Conservation (phyloP, 176 grass and related monocot genomes). For the Oryza nivara region DNA sequence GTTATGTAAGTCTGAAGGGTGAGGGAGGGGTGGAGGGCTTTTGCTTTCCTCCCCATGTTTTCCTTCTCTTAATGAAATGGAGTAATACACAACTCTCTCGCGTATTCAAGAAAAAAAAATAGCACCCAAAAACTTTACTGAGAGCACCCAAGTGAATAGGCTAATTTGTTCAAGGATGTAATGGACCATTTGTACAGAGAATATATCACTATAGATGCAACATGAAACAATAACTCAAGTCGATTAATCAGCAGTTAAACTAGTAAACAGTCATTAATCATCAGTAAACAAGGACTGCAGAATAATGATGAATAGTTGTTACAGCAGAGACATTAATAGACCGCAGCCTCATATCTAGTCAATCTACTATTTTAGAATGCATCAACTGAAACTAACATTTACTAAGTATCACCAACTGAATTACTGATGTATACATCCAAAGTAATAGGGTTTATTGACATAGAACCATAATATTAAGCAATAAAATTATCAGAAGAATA, state of each 20-base stretch:
- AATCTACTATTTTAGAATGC: slow-evolving; percentile 27
- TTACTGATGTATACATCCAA: slow-evolving; percentile 15
- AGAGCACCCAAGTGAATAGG: slow-evolving; percentile 10
- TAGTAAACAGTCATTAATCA: background rate
- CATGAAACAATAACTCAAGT: slow-evolving; percentile 14
- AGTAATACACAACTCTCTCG: too few species aligned
- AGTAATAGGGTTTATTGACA: background rate
- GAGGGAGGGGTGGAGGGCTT: too few species aligned
- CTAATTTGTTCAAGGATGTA: slow-evolving; percentile 24
- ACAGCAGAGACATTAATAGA: slow-evolving; percentile 13
- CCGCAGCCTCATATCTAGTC: slow-evolving; percentile 4
- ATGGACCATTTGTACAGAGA: slow-evolving; percentile 10
- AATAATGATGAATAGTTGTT: slow-evolving; percentile 11
- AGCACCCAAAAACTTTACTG: background rate
- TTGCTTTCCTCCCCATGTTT: too few species aligned
- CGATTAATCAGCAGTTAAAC: background rate
- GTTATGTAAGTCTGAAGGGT: too few species aligned
- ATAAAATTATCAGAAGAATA: slow-evolving; percentile 5
- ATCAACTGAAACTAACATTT: slow-evolving; percentile 22
- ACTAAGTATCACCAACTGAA: slow-evolving; percentile 18
- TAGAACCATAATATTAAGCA: slow-evolving; percentile 17
- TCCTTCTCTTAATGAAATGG: too few species aligned
- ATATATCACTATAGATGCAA: background rate
- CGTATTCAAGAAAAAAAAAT: too few species aligned
- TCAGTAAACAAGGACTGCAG: background rate